Evolutionary conservation across 768 basidiomycete species (phyloP), one percentile per base, ranked within the genome.

Genomic region (Thelephora ganbajun): DNA sequence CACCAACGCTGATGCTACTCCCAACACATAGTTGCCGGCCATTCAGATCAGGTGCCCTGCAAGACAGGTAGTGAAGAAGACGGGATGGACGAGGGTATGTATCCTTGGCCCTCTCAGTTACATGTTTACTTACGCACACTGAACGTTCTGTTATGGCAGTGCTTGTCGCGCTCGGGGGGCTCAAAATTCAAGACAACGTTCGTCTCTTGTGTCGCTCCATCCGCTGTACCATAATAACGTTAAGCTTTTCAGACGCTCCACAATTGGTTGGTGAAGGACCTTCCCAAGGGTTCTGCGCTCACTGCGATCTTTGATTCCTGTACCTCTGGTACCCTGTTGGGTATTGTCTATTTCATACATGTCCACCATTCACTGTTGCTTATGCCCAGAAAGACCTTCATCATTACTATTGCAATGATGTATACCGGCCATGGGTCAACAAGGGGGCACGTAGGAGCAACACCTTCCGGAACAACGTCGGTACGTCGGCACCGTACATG

Each of bases 1-100:
- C 20, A 30, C 26, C 26, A 30, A 30, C 9, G 26, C 26, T 30
- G 26, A 30, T 9, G 26, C 20, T 11, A 41, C 12, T 9, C 14
- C 22, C 2, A 43, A 43, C 9, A 2, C 5, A 7, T 23, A 51
- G 50, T 47, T 48, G 46, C 50, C 14, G 50, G 50, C 6, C 50
- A 51, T 43, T 48, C 47, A 5, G 47, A 43, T 20, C 50, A 48
- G 37, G 22, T 42, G 11, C 16, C 33, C 14, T 47, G 36, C 43
- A 48, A 26, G 20, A 51, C 45, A 3, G 46, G 50, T 11, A 51
- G 37, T 11, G 50, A 51, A 44, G 49, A 50, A 6, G 49, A 50
- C 19, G 19, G 12, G 18, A 43, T 43, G 43, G 50, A 51, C 35
- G 46, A 51, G 43, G 49, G 49, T 35, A 30, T 23, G 44, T 35